Conservation (phyloP, 2,329 filamentous ascomycete genomes). For the Chaetomium globosum region DNA sequence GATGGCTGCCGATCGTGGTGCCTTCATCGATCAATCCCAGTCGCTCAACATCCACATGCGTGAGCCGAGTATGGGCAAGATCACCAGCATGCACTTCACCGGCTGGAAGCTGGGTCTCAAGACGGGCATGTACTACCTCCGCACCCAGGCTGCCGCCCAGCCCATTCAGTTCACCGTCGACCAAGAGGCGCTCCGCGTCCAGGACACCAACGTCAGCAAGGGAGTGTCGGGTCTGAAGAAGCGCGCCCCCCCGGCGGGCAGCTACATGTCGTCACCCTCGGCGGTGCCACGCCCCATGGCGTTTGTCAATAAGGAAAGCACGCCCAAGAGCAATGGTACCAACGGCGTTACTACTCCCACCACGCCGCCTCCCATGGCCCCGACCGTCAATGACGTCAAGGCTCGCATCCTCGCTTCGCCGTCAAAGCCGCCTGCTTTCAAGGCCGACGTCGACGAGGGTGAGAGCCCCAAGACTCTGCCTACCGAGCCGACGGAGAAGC, state of each 20-base stretch:
- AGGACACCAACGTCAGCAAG: conserved; percentile 76
- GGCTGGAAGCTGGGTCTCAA: conserved; percentile 99
- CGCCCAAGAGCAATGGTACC: conserved; percentile 38
- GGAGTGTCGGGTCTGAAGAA: conserved; percentile 67
- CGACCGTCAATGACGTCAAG: conserved; percentile 48
- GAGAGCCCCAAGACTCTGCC: conserved; percentile 78
- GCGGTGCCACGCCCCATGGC: conserved; percentile 66
- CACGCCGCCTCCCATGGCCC: conserved; percentile 61
- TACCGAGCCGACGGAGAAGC: conserved; percentile 67
- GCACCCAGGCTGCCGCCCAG: conserved; percentile 93
- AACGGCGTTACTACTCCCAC: conserved; percentile 71
- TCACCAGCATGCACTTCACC: conserved; percentile 98
- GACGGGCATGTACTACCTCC: conserved; percentile 99
- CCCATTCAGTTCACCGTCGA: conserved; percentile 99
- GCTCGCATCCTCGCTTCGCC: conserved; percentile 57
- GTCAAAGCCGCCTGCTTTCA: conserved; percentile 68
- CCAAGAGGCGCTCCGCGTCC: conserved; percentile 87
- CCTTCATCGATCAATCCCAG: conserved; percentile 98
- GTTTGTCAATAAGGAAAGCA: conserved; percentile 60
- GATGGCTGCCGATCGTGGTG: conserved; percentile 97
- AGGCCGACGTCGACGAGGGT: conserved; percentile 74
- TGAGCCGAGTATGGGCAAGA: conserved; percentile 99
- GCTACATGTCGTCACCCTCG: conserved; percentile 60
- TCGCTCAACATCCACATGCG: conserved; percentile 99
- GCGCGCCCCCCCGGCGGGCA: conserved; percentile 61